Conservation (phyloP, 1,139 yeast species). For the Wickerhamiella pararugosa region DNA sequence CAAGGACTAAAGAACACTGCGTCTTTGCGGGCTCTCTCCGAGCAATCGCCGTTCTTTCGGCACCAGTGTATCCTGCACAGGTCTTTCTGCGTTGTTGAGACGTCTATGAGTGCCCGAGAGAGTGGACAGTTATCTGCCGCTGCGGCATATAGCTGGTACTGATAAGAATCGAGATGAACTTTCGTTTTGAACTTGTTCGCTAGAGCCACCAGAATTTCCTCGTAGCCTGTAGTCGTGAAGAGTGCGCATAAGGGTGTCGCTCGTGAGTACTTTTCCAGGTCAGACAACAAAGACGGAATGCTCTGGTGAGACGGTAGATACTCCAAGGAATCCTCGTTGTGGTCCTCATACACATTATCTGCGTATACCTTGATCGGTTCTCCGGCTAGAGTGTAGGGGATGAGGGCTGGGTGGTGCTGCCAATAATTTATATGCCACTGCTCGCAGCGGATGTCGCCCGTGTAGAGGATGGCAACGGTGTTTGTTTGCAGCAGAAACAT, state of each 20-base stretch:
- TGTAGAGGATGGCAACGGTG: slow-evolving; percentile 30
- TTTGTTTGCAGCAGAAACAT: slow-evolving; percentile 37
- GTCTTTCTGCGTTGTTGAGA: slow-evolving; percentile 15
- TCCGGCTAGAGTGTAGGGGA: slow-evolving; percentile 31
- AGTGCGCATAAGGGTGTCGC: slow-evolving; percentile 29
- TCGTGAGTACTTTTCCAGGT: slow-evolving; percentile 33
- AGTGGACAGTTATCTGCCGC: slow-evolving; percentile 12
- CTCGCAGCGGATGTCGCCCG: slow-evolving; percentile 52
- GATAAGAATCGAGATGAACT: slow-evolving; percentile 25
- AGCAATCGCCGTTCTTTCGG: slow-evolving; percentile 16
- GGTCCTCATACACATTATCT: slow-evolving; percentile 41
- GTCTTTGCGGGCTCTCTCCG: slow-evolving; percentile 14
- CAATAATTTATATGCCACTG: slow-evolving; percentile 35
- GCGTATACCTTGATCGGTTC: slow-evolving; percentile 34
- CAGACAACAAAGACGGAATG: slow-evolving; percentile 24
- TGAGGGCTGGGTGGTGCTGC: slow-evolving; percentile 28
- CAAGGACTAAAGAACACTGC: slow-evolving; percentile 27
- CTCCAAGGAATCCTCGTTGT: slow-evolving; percentile 36
- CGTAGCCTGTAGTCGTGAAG: slow-evolving; percentile 39
- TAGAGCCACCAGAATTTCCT: slow-evolving; percentile 37
- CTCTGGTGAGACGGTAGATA: slow-evolving; percentile 34
- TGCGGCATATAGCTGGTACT: slow-evolving; percentile 17
- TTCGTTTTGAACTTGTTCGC: slow-evolving; percentile 24
- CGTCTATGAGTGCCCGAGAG: slow-evolving; percentile 10
- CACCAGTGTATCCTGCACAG: slow-evolving; percentile 26